A percentile compares a stretch with the other conserved stretches of the same genome.
phyloP scores from a whole-genome alignment of 83 land plant species.

The Picea abies region DNA sequence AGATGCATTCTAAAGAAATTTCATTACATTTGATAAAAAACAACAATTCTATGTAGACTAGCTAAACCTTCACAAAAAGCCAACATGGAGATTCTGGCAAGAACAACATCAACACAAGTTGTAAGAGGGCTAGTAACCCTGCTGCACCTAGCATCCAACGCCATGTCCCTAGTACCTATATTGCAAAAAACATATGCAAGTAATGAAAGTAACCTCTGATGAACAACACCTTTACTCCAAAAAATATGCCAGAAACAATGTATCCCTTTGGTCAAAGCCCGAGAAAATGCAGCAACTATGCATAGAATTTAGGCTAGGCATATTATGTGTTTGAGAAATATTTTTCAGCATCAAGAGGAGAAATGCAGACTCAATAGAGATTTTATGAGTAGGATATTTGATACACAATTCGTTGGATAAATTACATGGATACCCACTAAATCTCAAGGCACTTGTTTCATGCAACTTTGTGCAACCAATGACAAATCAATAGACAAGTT shows the following conservation, averaged over 20 bases:
- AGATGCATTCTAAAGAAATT: no score
- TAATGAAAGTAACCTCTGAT: neutral
- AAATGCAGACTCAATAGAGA: no score
- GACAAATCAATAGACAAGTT: constrained; percentile 51
- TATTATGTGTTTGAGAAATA: neutral
- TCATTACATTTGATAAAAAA: no score
- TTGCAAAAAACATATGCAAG: neutral
- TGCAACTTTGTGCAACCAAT: no score
- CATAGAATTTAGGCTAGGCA: neutral
- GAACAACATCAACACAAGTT: constrained; percentile 64
- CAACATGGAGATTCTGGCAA: constrained; percentile 93
- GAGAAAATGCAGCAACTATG: neutral
- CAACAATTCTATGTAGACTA: no score
- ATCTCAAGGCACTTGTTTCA: no score
- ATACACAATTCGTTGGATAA: no score
- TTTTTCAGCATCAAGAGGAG: neutral
- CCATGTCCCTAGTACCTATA: constrained; percentile 86
- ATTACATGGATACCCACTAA: no score
- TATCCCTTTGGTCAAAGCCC: neutral
- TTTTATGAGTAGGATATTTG: neutral
- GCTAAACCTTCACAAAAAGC: constrained; percentile 65
- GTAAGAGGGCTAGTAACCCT: constrained; percentile 70
- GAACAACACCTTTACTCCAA: neutral
- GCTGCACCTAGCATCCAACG: constrained; percentile 91
- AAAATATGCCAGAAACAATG: neutral